Conservation (phyloP, 768 basidiomycete species). For the Antrodiella citrinella region DNA sequence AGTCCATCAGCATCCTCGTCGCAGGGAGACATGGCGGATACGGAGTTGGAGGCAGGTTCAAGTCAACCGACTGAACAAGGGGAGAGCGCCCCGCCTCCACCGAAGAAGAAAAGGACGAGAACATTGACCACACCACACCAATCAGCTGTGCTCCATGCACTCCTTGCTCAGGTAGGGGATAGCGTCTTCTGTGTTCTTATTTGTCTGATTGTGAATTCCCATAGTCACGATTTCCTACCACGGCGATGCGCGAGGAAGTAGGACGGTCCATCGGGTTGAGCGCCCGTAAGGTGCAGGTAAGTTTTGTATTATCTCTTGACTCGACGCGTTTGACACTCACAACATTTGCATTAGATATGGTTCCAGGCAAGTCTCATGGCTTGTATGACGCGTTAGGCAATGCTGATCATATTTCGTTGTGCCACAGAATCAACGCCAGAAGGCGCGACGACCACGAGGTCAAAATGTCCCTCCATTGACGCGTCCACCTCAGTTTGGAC, state of each 20-base stretch:
- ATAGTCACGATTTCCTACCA: conserved; percentile 85
- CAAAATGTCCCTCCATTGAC: conserved; percentile 45
- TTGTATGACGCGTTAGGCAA: conserved; percentile 2
- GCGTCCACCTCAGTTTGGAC: conserved; percentile 54
- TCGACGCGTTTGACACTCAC: conserved; percentile 4
- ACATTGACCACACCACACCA: conserved; percentile 85
- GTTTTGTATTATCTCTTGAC: conserved; percentile 19
- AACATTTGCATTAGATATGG: conserved; percentile 56
- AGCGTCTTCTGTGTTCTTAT: background rate
- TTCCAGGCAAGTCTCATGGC: conserved; percentile 54
- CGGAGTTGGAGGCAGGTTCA: conserved; percentile 41
- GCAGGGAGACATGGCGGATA: conserved; percentile 43
- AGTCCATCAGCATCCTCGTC: conserved; percentile 22
- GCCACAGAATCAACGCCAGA: conserved; percentile 77
- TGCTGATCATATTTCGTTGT: conserved; percentile 12
- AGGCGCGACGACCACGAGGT: conserved; percentile 67
- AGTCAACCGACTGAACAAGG: conserved; percentile 32
- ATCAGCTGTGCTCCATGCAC: conserved; percentile 77
- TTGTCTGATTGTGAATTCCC: background rate
- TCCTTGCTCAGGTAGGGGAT: conserved; percentile 68
- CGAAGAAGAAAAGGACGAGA: conserved; percentile 78
- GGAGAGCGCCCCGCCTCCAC: conserved; percentile 18
- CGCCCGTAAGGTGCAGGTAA: conserved; percentile 83
- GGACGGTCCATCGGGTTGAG: conserved; percentile 83
- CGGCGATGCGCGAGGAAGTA: conserved; percentile 81